Conservation (phyloP, 2,329 filamentous ascomycete genomes). For the Penicillium concentricum region DNA sequence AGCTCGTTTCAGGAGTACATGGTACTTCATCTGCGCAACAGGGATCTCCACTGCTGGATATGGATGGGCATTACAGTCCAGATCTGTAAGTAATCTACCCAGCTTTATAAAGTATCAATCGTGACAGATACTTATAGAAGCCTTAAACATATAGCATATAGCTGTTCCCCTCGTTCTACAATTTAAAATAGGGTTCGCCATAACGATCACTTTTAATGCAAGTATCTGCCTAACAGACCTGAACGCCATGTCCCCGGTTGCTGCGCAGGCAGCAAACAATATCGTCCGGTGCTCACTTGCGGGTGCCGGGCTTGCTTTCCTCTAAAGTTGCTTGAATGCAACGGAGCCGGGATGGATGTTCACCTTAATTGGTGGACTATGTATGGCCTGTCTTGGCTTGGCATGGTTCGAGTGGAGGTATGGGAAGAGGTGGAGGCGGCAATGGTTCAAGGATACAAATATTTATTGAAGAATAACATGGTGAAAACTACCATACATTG, state of each 20-base stretch:
- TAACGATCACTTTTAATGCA: slow-evolving; percentile 1
- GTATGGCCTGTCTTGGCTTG: neutral
- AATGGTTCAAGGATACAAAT: neutral
- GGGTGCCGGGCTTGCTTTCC: neutral
- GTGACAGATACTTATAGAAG: neutral
- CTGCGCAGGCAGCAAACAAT: slow-evolving; percentile 2
- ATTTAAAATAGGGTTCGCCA: neutral
- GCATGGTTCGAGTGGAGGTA: neutral
- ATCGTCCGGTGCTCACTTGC: slow-evolving; percentile 1
- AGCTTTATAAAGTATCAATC: neutral
- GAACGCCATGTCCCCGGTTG: neutral
- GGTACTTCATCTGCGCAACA: neutral
- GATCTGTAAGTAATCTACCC: neutral
- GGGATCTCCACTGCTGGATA: neutral
- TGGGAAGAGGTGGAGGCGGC: neutral
- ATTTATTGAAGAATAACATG: neutral
- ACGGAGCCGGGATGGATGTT: neutral
- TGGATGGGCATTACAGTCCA: neutral
- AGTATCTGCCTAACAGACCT: neutral
- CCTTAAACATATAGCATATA: neutral
- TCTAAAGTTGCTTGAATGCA: neutral
- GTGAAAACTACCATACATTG: neutral
- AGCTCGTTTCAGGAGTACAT: neutral
- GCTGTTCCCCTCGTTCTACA: neutral
- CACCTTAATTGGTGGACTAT: neutral